Conservation (phyloP, 306 rosid species). For the Cucumis melo region DNA sequence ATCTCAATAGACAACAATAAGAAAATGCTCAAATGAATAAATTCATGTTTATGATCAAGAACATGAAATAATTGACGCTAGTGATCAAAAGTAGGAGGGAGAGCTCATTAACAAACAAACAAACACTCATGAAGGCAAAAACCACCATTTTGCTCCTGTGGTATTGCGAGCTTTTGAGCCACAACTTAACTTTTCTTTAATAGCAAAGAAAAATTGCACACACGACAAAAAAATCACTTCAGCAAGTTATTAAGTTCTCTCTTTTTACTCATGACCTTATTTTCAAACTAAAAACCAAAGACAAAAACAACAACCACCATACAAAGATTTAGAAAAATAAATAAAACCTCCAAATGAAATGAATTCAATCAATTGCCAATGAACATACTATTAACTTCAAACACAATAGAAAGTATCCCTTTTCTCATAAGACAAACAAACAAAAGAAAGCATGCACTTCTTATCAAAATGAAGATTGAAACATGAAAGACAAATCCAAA, state of each 20-base stretch:
- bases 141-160: neutral
- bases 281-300: neutral
- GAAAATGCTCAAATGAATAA: neutral
- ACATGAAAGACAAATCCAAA: neutral
- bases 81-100: neutral
- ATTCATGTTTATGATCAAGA: neutral
- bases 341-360: neutral
- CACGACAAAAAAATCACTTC: neutral
- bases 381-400: neutral
- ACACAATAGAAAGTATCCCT: neutral
- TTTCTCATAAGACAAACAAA: neutral
- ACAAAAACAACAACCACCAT: neutral
- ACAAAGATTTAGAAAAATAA: neutral
- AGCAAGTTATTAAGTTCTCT: neutral
- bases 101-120: neutral
- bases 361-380: neutral
- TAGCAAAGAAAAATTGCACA: neutral
- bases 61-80: neutral
- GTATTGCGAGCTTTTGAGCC: neutral
- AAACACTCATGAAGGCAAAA: neutral
- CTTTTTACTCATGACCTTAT: neutral
- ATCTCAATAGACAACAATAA: neutral
- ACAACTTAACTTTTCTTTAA: neutral
- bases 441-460: too few relatives aligned
- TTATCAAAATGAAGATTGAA: neutral